A percentile compares a stretch with the other conserved stretches of the same genome.
These are phyloP conservation scores for Termitomyces sp. DNA, from an alignment of 768 basidiomycete genomes.

Conservation along the genomic window DNA sequence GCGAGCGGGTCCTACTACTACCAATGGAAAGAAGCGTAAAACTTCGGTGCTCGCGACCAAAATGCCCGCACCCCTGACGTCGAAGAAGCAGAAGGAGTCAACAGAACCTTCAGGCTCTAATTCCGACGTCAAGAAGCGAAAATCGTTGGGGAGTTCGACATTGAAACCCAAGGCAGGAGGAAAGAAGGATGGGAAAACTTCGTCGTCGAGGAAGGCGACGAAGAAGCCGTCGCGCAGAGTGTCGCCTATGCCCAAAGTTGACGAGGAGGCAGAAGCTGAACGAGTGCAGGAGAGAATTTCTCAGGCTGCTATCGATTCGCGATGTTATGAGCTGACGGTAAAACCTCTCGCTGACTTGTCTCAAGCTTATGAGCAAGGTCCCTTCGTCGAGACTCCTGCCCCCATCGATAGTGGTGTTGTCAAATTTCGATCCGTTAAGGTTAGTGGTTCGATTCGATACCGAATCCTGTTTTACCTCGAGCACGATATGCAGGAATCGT, in stretches of 20 bases:
- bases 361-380: constrained; percentile 52
- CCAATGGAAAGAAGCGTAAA: constrained; percentile 57
- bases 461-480: constrained; percentile 6
- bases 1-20: constrained; percentile 35
- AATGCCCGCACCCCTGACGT: constrained; percentile 26
- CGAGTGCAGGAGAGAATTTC: constrained; percentile 26
- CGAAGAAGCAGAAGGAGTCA: constrained; percentile 41
- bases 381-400: constrained; percentile 26
- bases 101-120: constrained; percentile 35
- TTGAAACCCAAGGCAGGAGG: constrained; percentile 23
- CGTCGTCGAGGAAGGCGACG: constrained; percentile 28
- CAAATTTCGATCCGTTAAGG: constrained; percentile 42
- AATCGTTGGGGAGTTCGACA: constrained; percentile 32
- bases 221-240: constrained; percentile 38
- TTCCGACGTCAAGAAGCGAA: constrained; percentile 57
- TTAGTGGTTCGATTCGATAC: constrained; percentile 22
- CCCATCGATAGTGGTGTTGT: constrained; percentile 25
- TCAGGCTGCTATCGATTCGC: constrained; percentile 61
- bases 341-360: constrained; percentile 73
- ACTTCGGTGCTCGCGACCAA: constrained; percentile 55
- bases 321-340: constrained; percentile 77
- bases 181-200: constrained; percentile 32
- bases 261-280: constrained; percentile 38
- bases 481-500: constrained; percentile 35
- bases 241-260: constrained; percentile 59